phyloP scores from a whole-genome alignment of 192 early-diverging fungal genomes.

The Radiomyces spectabilis region DNA sequence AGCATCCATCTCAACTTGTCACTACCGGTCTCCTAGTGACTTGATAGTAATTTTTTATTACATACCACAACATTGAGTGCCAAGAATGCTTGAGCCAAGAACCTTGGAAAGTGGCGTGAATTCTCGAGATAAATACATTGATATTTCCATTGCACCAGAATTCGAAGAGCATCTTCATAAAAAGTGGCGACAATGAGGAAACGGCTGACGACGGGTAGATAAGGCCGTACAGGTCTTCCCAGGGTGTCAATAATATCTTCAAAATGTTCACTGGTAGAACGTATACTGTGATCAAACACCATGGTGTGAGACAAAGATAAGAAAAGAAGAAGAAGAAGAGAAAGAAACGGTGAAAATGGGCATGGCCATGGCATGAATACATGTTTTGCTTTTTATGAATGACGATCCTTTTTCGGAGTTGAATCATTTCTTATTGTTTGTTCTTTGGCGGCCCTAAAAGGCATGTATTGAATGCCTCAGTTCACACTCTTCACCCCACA shows the following conservation, averaged over 20 bases:
- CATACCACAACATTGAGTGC: slow-evolving; percentile 67
- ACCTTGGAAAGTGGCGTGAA: slow-evolving; percentile 72
- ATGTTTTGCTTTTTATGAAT: too few species aligned
- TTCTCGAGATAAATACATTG: slow-evolving; percentile 81
- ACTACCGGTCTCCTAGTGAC: not conserved
- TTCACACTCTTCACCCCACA: too few species aligned
- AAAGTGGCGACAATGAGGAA: slow-evolving; percentile 93
- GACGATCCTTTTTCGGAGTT: too few species aligned
- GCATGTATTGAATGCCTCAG: too few species aligned
- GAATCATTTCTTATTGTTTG: too few species aligned
- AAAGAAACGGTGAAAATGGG: too few species aligned
- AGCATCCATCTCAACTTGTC: too few species aligned
- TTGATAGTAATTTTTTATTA: too few species aligned
- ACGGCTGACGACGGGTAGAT: slow-evolving; percentile 79
- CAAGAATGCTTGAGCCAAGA: slow-evolving; percentile 75
- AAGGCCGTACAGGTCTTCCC: slow-evolving; percentile 76
- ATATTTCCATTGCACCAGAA: slow-evolving; percentile 80
- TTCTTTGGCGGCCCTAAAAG: too few species aligned
- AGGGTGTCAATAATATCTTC: slow-evolving; percentile 71
- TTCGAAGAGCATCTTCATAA: slow-evolving; percentile 85
- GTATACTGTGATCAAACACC: slow-evolving; percentile 24
- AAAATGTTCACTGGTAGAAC: slow-evolving; percentile 43
- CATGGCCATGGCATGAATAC: too few species aligned
- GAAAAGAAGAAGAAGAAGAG: too few species aligned
- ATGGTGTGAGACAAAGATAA: slow-evolving; percentile 2